Conservation (phyloP, 176 grass and related monocot genomes). For the Elymus sibiricus region DNA sequence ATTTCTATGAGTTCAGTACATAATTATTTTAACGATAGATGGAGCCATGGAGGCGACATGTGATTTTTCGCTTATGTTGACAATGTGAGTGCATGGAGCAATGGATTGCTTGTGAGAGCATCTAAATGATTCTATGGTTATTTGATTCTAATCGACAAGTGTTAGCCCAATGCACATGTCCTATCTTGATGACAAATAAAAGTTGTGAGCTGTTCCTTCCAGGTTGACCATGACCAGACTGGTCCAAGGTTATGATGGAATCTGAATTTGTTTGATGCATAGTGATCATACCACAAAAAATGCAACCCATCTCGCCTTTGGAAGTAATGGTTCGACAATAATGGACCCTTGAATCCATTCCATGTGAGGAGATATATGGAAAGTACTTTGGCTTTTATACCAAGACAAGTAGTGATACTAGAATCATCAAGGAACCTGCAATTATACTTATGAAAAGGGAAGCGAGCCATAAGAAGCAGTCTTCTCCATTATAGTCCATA, state of each 20-base stretch:
- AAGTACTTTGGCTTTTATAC: not conserved
- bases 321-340: not conserved
- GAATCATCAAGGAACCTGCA: not conserved
- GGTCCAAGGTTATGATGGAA: not conserved
- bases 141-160: not conserved
- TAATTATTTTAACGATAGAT: constrained; percentile 1
- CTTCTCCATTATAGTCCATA: not conserved
- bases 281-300: not conserved
- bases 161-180: too few species aligned
- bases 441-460: too few species aligned
- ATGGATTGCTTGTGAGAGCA: not conserved
- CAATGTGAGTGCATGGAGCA: not conserved
- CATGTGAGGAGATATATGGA: constrained; percentile 1
- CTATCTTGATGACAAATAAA: not conserved
- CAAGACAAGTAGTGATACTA: not conserved
- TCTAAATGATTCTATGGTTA: not conserved
- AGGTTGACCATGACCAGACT: not conserved
- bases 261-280: too few species aligned
- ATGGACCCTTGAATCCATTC: not conserved
- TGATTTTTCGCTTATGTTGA: not conserved
- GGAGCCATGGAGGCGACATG: not conserved
- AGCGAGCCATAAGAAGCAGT: too few species aligned
- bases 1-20: not conserved
- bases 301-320: not conserved
- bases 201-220: not conserved